A percentile compares a stretch with the other conserved stretches of the same genome.
phyloP scores from a whole-genome alignment of 768 basidiomycete genomes.

The Cystobasidium onofrii region DNA sequence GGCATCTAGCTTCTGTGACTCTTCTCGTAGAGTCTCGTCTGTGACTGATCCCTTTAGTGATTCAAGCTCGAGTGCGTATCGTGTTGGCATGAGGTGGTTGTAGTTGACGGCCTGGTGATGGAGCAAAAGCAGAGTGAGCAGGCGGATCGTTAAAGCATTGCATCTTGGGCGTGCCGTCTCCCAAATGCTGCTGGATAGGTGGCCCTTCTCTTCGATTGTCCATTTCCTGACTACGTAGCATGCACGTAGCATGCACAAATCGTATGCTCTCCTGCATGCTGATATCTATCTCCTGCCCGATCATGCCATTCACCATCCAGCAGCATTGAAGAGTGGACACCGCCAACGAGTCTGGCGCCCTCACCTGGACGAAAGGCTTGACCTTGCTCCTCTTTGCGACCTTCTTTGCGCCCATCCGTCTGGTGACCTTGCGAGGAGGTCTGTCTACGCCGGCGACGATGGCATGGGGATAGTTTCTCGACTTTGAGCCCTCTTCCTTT shows the following conservation, averaged over 20 bases:
- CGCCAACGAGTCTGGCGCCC: background rate
- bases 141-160: background rate
- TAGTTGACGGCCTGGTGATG: constrained; percentile 78
- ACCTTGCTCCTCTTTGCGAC: constrained; percentile 85
- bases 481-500: constrained; percentile 86
- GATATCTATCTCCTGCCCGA: background rate
- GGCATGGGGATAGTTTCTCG: constrained; percentile 72
- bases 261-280: background rate
- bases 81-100: constrained; percentile 97
- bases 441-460: constrained; percentile 97
- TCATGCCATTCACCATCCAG: background rate
- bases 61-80: constrained; percentile 95
- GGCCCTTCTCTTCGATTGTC: no score
- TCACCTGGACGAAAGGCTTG: constrained; percentile 99
- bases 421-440: constrained; percentile 95
- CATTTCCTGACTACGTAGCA: no score
- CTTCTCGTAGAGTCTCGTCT: constrained; percentile 93
- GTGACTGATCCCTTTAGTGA: constrained; percentile 76
- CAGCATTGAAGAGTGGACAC: background rate
- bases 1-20: constrained; percentile 45
- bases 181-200: background rate
- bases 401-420: constrained; percentile 95
- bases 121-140: background rate
- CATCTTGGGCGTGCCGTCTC: background rate
- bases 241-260: background rate